phyloP scores from a whole-genome alignment of 352 stramenopile genomes.

The Phytophthora sp. region DNA sequence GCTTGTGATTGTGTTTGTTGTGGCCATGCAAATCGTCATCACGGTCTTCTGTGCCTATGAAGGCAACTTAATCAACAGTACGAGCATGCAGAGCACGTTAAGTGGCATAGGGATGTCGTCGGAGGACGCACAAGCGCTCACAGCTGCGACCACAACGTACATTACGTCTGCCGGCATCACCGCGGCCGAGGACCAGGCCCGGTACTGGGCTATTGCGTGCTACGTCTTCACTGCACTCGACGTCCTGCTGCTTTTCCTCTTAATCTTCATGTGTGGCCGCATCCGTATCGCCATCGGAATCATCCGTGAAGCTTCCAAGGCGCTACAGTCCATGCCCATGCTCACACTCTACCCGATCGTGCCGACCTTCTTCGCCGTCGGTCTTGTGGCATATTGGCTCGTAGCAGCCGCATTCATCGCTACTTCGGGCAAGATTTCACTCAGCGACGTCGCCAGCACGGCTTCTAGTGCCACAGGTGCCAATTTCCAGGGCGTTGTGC shows the following conservation, averaged over 20 bases:
- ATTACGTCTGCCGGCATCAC: slow-evolving; percentile 59
- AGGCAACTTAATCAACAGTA: slow-evolving; percentile 61
- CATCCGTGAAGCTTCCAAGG: slow-evolving; percentile 86
- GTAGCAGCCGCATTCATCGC: slow-evolving; percentile 82
- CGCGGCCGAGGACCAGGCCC: slow-evolving; percentile 52
- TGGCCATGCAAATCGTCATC: slow-evolving; percentile 68
- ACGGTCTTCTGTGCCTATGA: slow-evolving; percentile 84
- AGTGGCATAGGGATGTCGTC: slow-evolving; percentile 54
- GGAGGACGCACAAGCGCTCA: slow-evolving; percentile 37
- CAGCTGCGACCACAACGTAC: slow-evolving; percentile 55
- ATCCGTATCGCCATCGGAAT: slow-evolving; percentile 89
- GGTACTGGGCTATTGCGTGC: slow-evolving; percentile 79
- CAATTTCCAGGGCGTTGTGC: slow-evolving; percentile 25
- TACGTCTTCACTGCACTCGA: slow-evolving; percentile 78
- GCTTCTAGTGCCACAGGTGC: slow-evolving; percentile 30
- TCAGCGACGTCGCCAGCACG: slow-evolving; percentile 50
- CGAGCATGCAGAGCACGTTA: slow-evolving; percentile 57
- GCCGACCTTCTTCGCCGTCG: slow-evolving; percentile 68
- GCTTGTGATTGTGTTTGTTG: slow-evolving; percentile 72
- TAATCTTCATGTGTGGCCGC: slow-evolving; percentile 84
- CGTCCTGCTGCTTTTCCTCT: slow-evolving; percentile 62
- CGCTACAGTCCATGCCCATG: slow-evolving; percentile 78
- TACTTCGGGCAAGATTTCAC: slow-evolving; percentile 59
- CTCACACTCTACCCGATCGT: slow-evolving; percentile 81
- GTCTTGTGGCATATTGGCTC: slow-evolving; percentile 78